Evolutionary conservation across 202 grass and related monocot species (phyloP).

Genomic region (Cymbopogon flexuosus): DNA sequence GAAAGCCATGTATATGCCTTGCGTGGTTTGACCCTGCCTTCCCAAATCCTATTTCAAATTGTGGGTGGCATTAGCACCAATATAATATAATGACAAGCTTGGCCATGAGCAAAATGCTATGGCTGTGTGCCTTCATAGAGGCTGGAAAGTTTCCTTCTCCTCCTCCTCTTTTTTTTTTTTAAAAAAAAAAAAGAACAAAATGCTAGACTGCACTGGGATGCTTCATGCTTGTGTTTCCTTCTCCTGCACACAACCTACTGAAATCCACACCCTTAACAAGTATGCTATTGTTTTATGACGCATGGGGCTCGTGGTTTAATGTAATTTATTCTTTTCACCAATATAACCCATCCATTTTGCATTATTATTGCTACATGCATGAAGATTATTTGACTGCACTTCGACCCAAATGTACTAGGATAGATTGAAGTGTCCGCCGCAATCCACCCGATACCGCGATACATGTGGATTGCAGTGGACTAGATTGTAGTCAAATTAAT

Average conservation of each 20-base stretch:
- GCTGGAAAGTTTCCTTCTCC: too few species aligned
- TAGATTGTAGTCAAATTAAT: too few species aligned
- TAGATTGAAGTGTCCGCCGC: too few species aligned
- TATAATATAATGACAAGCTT: background rate
- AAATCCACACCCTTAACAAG: background rate
- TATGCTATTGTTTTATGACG: background rate
- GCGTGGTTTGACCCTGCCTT: background rate
- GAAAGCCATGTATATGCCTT: background rate
- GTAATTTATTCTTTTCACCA: background rate
- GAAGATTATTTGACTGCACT: background rate
- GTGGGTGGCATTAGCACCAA: background rate
- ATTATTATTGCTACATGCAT: background rate
- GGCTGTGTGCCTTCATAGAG: too few species aligned
- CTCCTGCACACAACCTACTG: background rate
- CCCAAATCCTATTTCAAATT: background rate
- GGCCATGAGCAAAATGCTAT: background rate
- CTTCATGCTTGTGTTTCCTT: background rate
- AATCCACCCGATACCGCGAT: too few species aligned
- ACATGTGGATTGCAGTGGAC: too few species aligned
- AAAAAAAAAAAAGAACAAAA: too few species aligned
- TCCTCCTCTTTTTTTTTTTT: too few species aligned
- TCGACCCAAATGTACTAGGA: too few species aligned
- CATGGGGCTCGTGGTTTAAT: background rate
- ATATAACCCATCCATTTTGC: background rate
- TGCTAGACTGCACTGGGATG: background rate